A percentile compares a stretch with the other conserved stretches of the same genome.
These are phyloP conservation scores for Lentinula raphanica DNA, from an alignment of 768 basidiomycete species.

Conservation along the genomic window DNA sequence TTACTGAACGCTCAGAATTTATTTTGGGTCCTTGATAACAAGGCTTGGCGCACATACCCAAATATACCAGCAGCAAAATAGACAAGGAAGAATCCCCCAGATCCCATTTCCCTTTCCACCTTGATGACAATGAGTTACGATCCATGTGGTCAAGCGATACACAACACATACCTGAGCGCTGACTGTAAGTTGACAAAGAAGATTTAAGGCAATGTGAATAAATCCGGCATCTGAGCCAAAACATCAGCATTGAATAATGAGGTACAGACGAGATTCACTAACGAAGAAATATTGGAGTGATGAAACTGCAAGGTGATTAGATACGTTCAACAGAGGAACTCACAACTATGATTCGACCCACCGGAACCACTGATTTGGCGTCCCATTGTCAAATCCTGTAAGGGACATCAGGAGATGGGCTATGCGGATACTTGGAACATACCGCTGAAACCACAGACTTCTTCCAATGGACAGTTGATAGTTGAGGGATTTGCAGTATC, in stretches of 20 bases:
- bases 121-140: conserved; percentile 23
- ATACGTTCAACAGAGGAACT: too few relatives aligned
- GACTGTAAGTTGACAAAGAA: conserved; percentile 79
- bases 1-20: conserved; percentile 43
- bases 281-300: conserved; percentile 81
- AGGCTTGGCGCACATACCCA: conserved; percentile 43
- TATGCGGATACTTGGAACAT: too few relatives aligned
- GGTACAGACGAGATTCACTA: neutral
- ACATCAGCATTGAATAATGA: neutral
- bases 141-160: neutral
- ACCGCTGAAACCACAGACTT: conserved; percentile 89
- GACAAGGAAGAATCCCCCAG: conserved; percentile 74
- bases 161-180: conserved; percentile 60
- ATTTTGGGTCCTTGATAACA: neutral
- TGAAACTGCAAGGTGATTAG: conserved; percentile 70
- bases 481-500: conserved; percentile 78
- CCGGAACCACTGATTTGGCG: conserved; percentile 48
- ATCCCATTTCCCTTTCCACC: conserved; percentile 92
- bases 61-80: conserved; percentile 93
- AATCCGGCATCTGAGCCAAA: conserved; percentile 65
- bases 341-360: conserved; percentile 17
- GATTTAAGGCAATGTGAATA: conserved; percentile 86
- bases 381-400: conserved; percentile 34
- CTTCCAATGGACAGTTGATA: conserved; percentile 66
- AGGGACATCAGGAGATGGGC: too few relatives aligned